Evolutionary conservation across 108 stramenopile genomes (phyloP).

Genomic region (Skeletonema grethae): DNA sequence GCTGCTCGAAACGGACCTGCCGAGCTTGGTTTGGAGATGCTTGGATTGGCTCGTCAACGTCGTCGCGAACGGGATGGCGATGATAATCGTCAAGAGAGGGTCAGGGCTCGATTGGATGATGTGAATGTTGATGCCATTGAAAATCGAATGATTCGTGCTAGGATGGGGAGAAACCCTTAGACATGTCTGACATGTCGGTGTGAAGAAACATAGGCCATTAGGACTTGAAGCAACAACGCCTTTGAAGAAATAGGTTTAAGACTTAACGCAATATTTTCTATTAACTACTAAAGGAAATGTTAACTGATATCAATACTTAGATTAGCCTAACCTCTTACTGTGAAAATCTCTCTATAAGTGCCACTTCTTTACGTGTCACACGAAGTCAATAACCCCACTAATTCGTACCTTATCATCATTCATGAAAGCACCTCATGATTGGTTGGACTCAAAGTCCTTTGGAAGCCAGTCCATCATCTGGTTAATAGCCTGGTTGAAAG

Average conservation of each 20-base stretch:
- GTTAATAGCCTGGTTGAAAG: constrained; percentile 85
- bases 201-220: too few relatives aligned
- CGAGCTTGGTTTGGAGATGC: neutral
- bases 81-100: neutral
- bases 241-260: too few relatives aligned
- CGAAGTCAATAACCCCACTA: neutral
- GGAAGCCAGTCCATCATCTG: constrained; percentile 92
- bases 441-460: constrained; percentile 90
- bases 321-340: neutral
- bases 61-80: neutral
- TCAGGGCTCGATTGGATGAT: neutral
- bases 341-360: neutral
- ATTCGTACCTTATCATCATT: neutral
- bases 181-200: too few relatives aligned
- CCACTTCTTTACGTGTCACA: neutral
- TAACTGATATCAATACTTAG: neutral
- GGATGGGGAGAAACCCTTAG: neutral
- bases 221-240: too few relatives aligned
- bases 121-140: neutral
- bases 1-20: neutral
- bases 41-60: neutral
- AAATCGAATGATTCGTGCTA: neutral
- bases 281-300: neutral
- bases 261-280: too few relatives aligned
- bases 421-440: constrained; percentile 47